Evolutionary conservation across 1,284 basidiomycete genomes (phyloP).

Genomic region (Meira nashicola): DNA sequence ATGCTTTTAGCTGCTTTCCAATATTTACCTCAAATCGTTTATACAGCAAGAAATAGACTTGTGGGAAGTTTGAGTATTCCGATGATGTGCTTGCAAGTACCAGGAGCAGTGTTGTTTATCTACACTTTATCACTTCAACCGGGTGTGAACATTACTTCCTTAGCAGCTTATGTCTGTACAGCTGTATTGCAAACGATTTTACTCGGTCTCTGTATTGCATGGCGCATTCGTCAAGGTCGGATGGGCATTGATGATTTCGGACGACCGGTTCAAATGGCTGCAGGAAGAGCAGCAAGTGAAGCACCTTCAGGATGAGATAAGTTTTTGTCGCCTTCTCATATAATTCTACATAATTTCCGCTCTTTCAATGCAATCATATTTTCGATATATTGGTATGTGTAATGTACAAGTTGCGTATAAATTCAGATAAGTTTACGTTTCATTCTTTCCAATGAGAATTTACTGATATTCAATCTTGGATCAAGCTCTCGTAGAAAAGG

Average conservation of each 20-base stretch:
- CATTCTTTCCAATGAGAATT: not conserved
- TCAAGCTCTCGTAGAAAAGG: not conserved
- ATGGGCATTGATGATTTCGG: conserved; percentile 93
- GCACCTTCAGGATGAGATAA: too few relatives aligned
- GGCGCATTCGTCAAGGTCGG: conserved; percentile 59
- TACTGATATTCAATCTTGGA: conserved; percentile 3
- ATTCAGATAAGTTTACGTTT: too few relatives aligned
- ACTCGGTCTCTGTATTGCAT: conserved; percentile 58
- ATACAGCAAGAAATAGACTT: conserved; percentile 71
- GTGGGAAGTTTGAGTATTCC: conserved; percentile 87
- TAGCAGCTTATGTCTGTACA: conserved; percentile 68
- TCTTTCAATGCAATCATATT: too few relatives aligned
- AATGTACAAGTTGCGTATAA: too few relatives aligned
- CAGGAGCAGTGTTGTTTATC: conserved; percentile 83
- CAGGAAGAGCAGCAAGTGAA: too few relatives aligned
- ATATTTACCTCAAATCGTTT: conserved; percentile 78
- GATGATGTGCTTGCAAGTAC: conserved; percentile 92
- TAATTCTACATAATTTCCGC: too few relatives aligned
- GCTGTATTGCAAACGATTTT: conserved; percentile 79
- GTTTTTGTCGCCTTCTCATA: too few relatives aligned
- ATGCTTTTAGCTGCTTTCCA: conserved; percentile 73
- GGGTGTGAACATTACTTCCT: conserved; percentile 39
- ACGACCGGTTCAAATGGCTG: conserved; percentile 56
- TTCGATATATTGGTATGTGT: too few relatives aligned
- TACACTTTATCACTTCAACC: conserved; percentile 58